A percentile compares a stretch with the other conserved stretches of the same genome.
phyloP scores from a whole-genome alignment of 148 eudicot species.

The Rhododendron williamsianum region DNA sequence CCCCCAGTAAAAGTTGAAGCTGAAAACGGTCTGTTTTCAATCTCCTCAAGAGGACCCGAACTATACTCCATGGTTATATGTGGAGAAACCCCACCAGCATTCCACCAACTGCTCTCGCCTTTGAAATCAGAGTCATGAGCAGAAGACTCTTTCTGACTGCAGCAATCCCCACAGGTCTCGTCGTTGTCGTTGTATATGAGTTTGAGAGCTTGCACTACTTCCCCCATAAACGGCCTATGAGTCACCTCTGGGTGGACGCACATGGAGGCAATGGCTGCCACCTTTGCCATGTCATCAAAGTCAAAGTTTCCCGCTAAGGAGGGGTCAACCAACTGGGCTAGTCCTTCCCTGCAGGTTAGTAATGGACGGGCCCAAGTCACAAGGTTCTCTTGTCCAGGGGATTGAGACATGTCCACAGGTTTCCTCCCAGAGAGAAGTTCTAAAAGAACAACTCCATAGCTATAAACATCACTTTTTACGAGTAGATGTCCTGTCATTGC shows the following conservation, averaged over 20 bases:
- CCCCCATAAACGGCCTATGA: conserved; percentile 97
- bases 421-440: conserved; percentile 90
- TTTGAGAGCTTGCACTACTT: conserved; percentile 95
- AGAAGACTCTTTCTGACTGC: conserved; percentile 68
- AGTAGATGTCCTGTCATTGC: conserved; percentile 99
- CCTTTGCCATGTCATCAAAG: conserved; percentile 85
- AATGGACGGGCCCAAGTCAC: conserved; percentile 95
- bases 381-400: conserved; percentile 91
- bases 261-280: conserved; percentile 93
- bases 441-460: conserved; percentile 89
- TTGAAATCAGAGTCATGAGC: conserved; percentile 68
- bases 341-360: conserved; percentile 70
- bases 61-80: conserved; percentile 90
- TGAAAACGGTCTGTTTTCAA: conserved; percentile 64
- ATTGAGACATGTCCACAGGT: conserved; percentile 92
- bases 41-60: conserved; percentile 72
- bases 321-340: conserved; percentile 76
- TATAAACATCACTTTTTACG: conserved; percentile 94
- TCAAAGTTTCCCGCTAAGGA: conserved; percentile 49
- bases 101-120: conserved; percentile 96
- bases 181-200: conserved; percentile 70
- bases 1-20: conserved; percentile 50
- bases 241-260: conserved; percentile 97
- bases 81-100: conserved; percentile 56
- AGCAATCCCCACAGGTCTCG: conserved; percentile 68